phyloP scores from a whole-genome alignment of 768 basidiomycete genomes.

The Cyclocybe cylindracea region DNA sequence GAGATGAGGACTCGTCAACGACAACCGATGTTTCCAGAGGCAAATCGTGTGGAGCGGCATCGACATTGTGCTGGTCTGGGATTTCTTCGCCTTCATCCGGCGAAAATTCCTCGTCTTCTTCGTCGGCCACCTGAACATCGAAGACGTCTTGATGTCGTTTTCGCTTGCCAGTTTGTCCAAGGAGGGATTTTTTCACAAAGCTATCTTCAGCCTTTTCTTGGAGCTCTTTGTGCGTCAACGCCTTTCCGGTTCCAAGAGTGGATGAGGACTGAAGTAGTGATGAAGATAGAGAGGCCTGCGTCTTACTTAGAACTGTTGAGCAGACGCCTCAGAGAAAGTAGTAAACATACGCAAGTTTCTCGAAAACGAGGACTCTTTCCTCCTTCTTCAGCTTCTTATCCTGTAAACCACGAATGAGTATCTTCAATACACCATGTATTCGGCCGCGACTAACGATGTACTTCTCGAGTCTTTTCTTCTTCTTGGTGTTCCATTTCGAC shows the following conservation, averaged over 20 bases:
- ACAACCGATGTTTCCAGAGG: constrained; percentile 7
- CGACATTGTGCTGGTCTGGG: constrained; percentile 11
- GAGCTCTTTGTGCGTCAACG: constrained; percentile 58
- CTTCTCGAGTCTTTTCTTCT: constrained; percentile 86
- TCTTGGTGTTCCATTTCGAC: constrained; percentile 79
- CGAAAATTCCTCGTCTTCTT: constrained; percentile 15
- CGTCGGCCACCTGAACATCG: constrained; percentile 34
- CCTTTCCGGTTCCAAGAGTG: constrained; percentile 77
- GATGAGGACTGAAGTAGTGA: constrained; percentile 76
- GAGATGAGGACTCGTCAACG: constrained; percentile 3
- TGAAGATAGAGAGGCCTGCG: constrained; percentile 67
- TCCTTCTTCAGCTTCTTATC: constrained; percentile 94
- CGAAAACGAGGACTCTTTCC: constrained; percentile 72
- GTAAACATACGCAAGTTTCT: constrained; percentile 74
- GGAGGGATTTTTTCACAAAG: constrained; percentile 52
- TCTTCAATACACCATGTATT: neutral
- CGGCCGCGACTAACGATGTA: constrained; percentile 68
- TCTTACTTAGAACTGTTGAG: constrained; percentile 55
- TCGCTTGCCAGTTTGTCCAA: constrained; percentile 48
- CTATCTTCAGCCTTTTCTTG: constrained; percentile 62
- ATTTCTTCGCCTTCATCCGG: neutral
- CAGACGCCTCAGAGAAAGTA: constrained; percentile 3
- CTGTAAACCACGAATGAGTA: constrained; percentile 35
- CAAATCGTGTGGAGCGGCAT: constrained; percentile 1
- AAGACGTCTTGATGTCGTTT: constrained; percentile 46